Percentiles rank a stretch among this genome's conserved stretches.
Evolutionary conservation across 2,329 filamentous ascomycete species (phyloP).

Genomic region (Davidsoniella virescens): DNA sequence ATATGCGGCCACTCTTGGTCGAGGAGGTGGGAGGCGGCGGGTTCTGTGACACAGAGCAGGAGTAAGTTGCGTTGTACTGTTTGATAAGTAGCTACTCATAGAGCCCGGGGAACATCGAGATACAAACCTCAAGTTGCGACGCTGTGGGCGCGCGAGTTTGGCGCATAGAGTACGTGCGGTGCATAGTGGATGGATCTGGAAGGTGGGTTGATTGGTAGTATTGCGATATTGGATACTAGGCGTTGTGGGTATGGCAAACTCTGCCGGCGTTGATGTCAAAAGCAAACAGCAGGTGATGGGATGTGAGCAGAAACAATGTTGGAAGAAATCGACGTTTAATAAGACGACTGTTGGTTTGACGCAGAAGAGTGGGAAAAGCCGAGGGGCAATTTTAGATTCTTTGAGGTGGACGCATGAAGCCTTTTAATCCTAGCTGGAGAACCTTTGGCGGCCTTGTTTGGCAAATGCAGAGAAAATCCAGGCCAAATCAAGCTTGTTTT

Average conservation of each 20-base stretch:
- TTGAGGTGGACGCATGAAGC: no score
- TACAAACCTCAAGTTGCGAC: constrained; percentile 47
- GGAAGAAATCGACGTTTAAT: no score
- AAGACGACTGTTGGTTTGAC: no score
- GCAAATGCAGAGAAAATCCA: neutral
- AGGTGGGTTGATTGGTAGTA: neutral
- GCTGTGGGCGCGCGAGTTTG: constrained; percentile 90
- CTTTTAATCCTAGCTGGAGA: no score
- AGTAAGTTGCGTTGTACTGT: constrained; percentile 7
- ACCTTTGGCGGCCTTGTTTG: no score
- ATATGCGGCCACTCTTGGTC: constrained; percentile 81
- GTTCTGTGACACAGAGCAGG: constrained; percentile 41
- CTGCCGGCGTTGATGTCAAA: neutral
- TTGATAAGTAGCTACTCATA: neutral
- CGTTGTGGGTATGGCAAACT: neutral
- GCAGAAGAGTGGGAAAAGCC: no score
- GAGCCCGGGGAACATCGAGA: neutral
- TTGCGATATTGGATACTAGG: neutral
- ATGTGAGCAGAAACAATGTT: no score
- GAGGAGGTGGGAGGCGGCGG: constrained; percentile 81
- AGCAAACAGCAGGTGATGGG: no score
- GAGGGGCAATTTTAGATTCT: no score
- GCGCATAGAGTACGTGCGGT: constrained; percentile 98
- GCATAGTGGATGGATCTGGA: constrained; percentile 42
- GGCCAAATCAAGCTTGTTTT: neutral